phyloP scores from a whole-genome alignment of 495 filamentous ascomycete genomes.

The Aspergillus egyptiacus region DNA sequence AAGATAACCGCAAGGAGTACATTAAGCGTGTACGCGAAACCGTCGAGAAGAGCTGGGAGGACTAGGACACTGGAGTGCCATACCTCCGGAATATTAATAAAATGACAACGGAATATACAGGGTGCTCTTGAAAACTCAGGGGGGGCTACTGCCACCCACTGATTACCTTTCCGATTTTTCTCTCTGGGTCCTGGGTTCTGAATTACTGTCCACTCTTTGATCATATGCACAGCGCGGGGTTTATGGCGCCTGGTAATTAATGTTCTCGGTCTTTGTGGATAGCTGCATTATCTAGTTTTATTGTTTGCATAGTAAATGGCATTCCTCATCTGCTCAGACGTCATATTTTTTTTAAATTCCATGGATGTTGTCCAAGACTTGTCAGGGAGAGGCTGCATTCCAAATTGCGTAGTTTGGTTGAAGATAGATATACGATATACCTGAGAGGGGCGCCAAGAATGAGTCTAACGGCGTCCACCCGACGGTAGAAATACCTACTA shows the following conservation, averaged over 20 bases:
- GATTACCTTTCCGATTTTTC: conserved; percentile 4
- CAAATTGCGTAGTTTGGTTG: conserved; percentile 6
- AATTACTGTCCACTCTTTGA: conserved; percentile 18
- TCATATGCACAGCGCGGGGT: conserved; percentile 46
- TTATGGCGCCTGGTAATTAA: conserved; percentile 35
- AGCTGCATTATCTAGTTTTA: conserved; percentile 19
- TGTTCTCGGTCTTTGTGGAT: conserved; percentile 19
- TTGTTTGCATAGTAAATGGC: conserved; percentile 14
- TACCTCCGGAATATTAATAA: conserved; percentile 1
- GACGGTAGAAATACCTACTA: no score
- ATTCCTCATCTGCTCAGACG: conserved; percentile 2
- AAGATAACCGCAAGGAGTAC: conserved; percentile 95
- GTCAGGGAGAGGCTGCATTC: conserved; percentile 2
- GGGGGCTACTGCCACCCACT: background rate
- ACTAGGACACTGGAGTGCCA: conserved; percentile 37
- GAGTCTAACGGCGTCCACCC: conserved; percentile 16
- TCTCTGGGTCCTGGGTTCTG: conserved; percentile 4
- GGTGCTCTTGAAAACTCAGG: background rate
- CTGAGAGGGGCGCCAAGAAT: conserved; percentile 17
- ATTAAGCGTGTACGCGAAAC: conserved; percentile 91
- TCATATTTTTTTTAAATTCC: conserved; percentile 12
- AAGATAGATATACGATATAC: no score
- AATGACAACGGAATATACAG: conserved; percentile 8
- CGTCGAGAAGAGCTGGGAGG: conserved; percentile 99
- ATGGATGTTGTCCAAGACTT: background rate